Evolutionary conservation across 192 early-diverging fungal species (phyloP).

Genomic region (Coemansia sp.): DNA sequence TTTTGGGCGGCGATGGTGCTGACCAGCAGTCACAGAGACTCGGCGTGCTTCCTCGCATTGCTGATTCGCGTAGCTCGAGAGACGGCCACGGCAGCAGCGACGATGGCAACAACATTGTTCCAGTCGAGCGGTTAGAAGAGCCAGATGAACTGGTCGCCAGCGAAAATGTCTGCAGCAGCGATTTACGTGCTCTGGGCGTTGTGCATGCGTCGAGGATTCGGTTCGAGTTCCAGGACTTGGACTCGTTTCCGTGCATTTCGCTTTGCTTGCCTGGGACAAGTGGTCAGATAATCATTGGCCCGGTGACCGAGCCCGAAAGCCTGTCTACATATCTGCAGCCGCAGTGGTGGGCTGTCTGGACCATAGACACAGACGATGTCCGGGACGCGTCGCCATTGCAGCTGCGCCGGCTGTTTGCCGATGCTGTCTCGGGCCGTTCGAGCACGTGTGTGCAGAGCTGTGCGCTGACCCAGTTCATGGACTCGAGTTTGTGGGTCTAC

Average conservation of each 20-base stretch:
- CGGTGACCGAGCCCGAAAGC: conserved; percentile 18
- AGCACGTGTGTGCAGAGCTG: background rate
- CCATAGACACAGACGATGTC: conserved; percentile 1
- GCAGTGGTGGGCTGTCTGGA: conserved; percentile 44
- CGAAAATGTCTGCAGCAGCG: background rate
- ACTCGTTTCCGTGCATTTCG: conserved; percentile 33
- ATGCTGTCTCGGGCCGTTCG: background rate
- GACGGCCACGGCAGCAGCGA: conserved; percentile 4
- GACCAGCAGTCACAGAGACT: conserved; percentile 14
- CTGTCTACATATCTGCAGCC: conserved; percentile 45
- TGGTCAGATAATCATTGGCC: conserved; percentile 36
- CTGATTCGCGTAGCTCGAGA: background rate
- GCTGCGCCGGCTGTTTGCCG: conserved; percentile 19
- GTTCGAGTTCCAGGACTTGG: conserved; percentile 43
- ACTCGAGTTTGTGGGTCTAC: conserved; percentile 23
- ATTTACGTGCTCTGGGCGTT: conserved; percentile 18
- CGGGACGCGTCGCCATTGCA: conserved; percentile 9
- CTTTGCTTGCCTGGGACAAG: conserved; percentile 15
- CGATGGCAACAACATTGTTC: background rate
- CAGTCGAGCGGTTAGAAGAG: background rate
- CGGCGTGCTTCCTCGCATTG: background rate
- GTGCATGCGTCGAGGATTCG: conserved; percentile 24
- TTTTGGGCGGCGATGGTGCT: conserved; percentile 21
- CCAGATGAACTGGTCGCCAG: background rate
- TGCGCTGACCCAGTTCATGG: conserved; percentile 16